Percentiles rank a stretch among this genome's conserved stretches.
Conservation (phyloP, 2,329 filamentous ascomycete species). For the Fusarium denticulatum region DNA sequence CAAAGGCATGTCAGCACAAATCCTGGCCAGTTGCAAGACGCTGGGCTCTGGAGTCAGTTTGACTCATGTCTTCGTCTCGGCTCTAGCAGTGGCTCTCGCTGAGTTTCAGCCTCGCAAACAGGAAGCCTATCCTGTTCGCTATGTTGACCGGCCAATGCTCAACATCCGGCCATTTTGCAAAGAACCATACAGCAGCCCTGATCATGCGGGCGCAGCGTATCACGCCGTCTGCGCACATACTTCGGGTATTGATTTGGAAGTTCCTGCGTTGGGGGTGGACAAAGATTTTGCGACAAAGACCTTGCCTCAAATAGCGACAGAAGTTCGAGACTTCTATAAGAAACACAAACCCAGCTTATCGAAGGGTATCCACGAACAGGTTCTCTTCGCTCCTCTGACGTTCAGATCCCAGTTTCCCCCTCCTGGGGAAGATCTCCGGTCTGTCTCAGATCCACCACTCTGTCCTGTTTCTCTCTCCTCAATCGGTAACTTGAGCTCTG, state of each 20-base stretch:
- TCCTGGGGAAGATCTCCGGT: background rate
- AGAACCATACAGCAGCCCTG: background rate
- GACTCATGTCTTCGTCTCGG: background rate
- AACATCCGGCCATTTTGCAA: background rate
- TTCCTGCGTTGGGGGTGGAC: fast-evolving
- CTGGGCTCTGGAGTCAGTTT: background rate
- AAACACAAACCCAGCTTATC: background rate
- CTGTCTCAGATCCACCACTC: background rate
- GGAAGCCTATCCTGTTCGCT: background rate
- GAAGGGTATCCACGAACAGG: background rate
- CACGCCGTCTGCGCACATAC: background rate
- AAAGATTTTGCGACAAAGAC: fast-evolving
- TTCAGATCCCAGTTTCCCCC: background rate
- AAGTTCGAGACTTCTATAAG: background rate
- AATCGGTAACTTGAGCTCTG: background rate
- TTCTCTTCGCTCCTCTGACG: background rate
- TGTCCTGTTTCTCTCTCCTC: background rate
- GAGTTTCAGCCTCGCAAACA: background rate
- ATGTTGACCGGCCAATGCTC: background rate
- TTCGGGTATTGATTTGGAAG: background rate
- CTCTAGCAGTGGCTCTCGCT: background rate
- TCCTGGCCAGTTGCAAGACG: background rate
- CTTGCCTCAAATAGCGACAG: background rate
- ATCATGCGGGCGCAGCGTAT: background rate
- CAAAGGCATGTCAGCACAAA: fast-evolving